Evolutionary conservation across 2,329 filamentous ascomycete genomes (phyloP).

Genomic region (Chaetoscypha palmicola): DNA sequence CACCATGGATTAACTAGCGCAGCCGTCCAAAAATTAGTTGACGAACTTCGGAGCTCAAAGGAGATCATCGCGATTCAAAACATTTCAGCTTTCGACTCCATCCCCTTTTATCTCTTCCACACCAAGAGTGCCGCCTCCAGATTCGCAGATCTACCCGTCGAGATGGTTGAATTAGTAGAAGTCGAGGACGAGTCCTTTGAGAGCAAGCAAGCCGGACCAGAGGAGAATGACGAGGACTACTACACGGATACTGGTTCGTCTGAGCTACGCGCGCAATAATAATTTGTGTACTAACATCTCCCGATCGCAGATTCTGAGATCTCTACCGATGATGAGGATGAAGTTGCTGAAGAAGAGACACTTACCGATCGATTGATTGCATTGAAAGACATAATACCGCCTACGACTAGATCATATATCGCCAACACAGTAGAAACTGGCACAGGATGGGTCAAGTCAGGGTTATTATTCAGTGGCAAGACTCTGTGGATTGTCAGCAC

Average conservation of each 20-base stretch:
- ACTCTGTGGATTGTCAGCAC: conserved; percentile 87
- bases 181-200: conserved; percentile 95
- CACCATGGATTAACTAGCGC: too few relatives aligned
- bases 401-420: conserved; percentile 62
- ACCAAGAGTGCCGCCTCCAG: too few relatives aligned
- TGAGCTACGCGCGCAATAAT: conserved; percentile 4
- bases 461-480: conserved; percentile 70
- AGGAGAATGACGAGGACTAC: conserved; percentile 71
- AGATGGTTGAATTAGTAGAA: conserved; percentile 94
- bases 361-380: conserved; percentile 65
- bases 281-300: too few relatives aligned
- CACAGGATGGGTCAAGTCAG: conserved; percentile 50
- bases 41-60: too few relatives aligned
- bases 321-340: conserved; percentile 70
- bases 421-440: conserved; percentile 51
- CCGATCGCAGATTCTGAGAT: conserved; percentile 72
- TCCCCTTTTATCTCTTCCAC: too few relatives aligned
- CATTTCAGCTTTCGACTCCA: too few relatives aligned
- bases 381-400: conserved; percentile 69
- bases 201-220: conserved; percentile 58
- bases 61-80: too few relatives aligned
- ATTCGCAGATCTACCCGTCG: too few relatives aligned
- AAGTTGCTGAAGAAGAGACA: conserved; percentile 48
- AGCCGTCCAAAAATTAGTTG: too few relatives aligned
- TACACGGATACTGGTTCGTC: conserved; percentile 83